These are phyloP conservation scores for Sophora flavescens DNA, from an alignment of 306 rosid species.

Conservation along the genomic window DNA sequence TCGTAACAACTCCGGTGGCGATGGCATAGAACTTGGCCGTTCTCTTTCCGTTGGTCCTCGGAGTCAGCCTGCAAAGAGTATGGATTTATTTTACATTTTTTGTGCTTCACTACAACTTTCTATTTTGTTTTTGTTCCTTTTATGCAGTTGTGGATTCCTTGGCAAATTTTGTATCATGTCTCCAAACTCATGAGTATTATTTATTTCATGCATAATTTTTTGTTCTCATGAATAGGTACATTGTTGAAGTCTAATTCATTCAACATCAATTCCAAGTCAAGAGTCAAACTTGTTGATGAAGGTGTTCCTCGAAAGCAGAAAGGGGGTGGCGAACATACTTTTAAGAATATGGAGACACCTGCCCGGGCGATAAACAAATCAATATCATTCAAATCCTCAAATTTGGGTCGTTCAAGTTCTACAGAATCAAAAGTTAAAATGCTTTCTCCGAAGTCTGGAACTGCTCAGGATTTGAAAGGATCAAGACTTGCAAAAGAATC, in stretches of 20 bases:
- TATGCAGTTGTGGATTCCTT: conserved; percentile 10
- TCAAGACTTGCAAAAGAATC: conserved; percentile 69
- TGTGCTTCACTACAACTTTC: conserved; percentile 16
- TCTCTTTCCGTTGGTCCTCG: conserved; percentile 57
- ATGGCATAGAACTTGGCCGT: conserved; percentile 53
- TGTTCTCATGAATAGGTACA: conserved; percentile 59
- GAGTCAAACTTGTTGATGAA: conserved; percentile 73
- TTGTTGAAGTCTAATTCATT: conserved; percentile 81
- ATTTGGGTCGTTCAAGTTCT: conserved; percentile 56
- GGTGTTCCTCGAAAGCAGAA: conserved; percentile 68
- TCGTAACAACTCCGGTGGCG: conserved; percentile 50
- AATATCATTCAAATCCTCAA: conserved; percentile 67
- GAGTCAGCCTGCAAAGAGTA: conserved; percentile 62
- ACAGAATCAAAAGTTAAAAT: conserved; percentile 79
- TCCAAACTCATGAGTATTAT: conserved; percentile 16
- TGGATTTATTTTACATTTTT: conserved; percentile 33
- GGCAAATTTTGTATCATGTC: conserved; percentile 23
- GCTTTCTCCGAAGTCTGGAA: conserved; percentile 58
- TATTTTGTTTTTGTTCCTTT: conserved; percentile 5
- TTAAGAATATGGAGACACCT: conserved; percentile 63
- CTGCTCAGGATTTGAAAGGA: conserved; percentile 67
- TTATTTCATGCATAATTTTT: conserved; percentile 25
- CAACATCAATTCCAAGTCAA: conserved; percentile 69
- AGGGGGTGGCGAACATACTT: conserved; percentile 66
- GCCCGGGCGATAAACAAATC: conserved; percentile 68